Evolutionary conservation across 768 basidiomycete species (phyloP).

Genomic region (Kwoniella mangroviensis): DNA sequence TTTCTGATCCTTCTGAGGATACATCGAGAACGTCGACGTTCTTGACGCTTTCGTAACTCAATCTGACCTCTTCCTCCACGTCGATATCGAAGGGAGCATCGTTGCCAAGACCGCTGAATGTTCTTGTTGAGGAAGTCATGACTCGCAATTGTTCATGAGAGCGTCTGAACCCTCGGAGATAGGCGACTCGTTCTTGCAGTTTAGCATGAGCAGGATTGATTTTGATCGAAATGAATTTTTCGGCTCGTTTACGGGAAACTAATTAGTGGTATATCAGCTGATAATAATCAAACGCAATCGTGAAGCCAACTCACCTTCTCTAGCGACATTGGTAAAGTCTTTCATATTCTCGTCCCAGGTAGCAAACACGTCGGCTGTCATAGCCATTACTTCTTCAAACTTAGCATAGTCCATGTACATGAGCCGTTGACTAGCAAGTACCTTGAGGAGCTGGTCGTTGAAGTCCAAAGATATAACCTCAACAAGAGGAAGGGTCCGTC

Average conservation of each 20-base stretch:
- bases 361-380: constrained; percentile 76
- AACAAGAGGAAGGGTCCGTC: constrained; percentile 91
- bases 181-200: constrained; percentile 82
- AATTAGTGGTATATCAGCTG: neutral
- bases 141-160: constrained; percentile 96
- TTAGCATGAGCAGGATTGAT: constrained; percentile 87
- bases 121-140: constrained; percentile 94
- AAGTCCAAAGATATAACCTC: constrained; percentile 98
- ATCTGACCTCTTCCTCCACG: constrained; percentile 96
- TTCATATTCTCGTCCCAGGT: constrained; percentile 89
- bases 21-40: constrained; percentile 95
- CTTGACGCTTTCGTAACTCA: constrained; percentile 96
- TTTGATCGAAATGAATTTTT: constrained; percentile 97
- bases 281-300: neutral
- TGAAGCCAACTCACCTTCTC: constrained; percentile 63
- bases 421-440: constrained; percentile 86
- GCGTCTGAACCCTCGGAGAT: constrained; percentile 89
- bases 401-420: constrained; percentile 93
- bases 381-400: constrained; percentile 81
- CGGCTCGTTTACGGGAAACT: constrained; percentile 82
- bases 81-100: constrained; percentile 75
- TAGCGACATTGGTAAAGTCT: constrained; percentile 87
- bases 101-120: constrained; percentile 71
- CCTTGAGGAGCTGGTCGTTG: constrained; percentile 89
- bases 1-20: constrained; percentile 91